Percentiles rank a stretch among this genome's conserved stretches.
Conservation (phyloP, 2,329 filamentous ascomycete species). For the Ascochyta clinopodiicola region DNA sequence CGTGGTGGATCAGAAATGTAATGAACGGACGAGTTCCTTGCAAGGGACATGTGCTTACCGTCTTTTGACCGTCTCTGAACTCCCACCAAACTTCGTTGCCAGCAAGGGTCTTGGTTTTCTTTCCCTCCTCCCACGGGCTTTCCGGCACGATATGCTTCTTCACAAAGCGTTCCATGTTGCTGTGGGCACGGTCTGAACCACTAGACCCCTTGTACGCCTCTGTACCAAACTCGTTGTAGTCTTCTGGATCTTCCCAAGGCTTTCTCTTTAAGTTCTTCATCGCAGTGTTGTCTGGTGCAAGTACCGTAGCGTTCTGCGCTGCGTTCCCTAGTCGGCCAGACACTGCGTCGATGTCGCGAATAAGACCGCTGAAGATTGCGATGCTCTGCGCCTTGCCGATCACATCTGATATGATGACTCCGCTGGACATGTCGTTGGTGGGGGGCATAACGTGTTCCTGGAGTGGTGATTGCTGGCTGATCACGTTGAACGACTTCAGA, state of each 20-base stretch:
- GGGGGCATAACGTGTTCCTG: slow-evolving; percentile 39
- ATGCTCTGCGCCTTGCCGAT: slow-evolving; percentile 78
- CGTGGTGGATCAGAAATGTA: background rate
- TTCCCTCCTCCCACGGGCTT: slow-evolving; percentile 75
- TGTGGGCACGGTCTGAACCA: slow-evolving; percentile 76
- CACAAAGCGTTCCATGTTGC: slow-evolving; percentile 81
- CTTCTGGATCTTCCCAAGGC: slow-evolving; percentile 80
- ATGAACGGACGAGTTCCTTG: background rate
- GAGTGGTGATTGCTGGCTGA: slow-evolving; percentile 39
- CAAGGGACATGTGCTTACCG: slow-evolving; percentile 57
- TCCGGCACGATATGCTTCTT: slow-evolving; percentile 80
- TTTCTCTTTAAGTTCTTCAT: slow-evolving; percentile 81
- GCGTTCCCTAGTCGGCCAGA: slow-evolving; percentile 72
- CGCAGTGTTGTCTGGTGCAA: slow-evolving; percentile 85
- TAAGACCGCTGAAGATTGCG: slow-evolving; percentile 83
- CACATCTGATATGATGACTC: slow-evolving; percentile 80
- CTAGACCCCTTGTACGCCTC: slow-evolving; percentile 77
- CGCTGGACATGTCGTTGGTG: slow-evolving; percentile 39
- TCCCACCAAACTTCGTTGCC: slow-evolving; percentile 86
- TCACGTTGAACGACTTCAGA: slow-evolving; percentile 36
- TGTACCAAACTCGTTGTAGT: slow-evolving; percentile 71
- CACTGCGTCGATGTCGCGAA: slow-evolving; percentile 75
- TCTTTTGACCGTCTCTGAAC: slow-evolving; percentile 68
- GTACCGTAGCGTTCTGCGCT: slow-evolving; percentile 76
- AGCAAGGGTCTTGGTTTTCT: slow-evolving; percentile 71